Conservation (phyloP, 75 land plant species). For the Larix kaempferi region DNA sequence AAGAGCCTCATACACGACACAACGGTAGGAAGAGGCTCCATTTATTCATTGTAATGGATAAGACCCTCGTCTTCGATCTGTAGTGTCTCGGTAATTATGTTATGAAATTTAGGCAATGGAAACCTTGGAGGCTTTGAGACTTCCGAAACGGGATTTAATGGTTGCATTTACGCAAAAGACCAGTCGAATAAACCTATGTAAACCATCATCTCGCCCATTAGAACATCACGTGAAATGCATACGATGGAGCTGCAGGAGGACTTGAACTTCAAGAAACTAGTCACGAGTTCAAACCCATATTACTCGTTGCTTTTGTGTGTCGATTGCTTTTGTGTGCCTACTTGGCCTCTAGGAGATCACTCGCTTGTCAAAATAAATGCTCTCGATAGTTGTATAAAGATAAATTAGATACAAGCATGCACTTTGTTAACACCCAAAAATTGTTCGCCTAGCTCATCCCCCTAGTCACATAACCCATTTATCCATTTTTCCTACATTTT, state of each 20-base stretch:
- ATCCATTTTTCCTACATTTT: too few relatives aligned
- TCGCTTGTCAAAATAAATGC: not conserved
- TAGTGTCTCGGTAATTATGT: constrained; percentile 24
- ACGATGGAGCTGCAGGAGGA: not conserved
- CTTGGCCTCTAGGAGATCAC: not conserved
- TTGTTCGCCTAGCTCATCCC: too few relatives aligned
- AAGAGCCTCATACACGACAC: constrained; percentile 46
- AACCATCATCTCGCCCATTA: constrained; percentile 19
- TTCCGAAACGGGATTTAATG: constrained; percentile 51
- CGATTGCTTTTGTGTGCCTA: too few relatives aligned
- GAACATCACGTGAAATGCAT: not conserved
- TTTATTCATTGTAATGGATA: constrained; percentile 25
- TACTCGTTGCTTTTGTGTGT: not conserved
- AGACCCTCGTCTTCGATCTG: constrained; percentile 26
- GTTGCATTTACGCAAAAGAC: constrained; percentile 53
- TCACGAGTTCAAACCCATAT: not conserved
- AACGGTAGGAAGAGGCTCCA: constrained; percentile 37
- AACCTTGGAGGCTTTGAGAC: constrained; percentile 58
- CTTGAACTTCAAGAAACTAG: not conserved
- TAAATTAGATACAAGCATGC: too few relatives aligned
- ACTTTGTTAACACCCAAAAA: too few relatives aligned
- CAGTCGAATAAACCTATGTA: constrained; percentile 46
- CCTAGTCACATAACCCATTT: too few relatives aligned
- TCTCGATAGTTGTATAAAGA: too few relatives aligned
- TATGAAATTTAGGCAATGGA: constrained; percentile 38